Base-by-base conservation (phyloP, 305 asterid species). In the Andrographis paniculata region DNA sequence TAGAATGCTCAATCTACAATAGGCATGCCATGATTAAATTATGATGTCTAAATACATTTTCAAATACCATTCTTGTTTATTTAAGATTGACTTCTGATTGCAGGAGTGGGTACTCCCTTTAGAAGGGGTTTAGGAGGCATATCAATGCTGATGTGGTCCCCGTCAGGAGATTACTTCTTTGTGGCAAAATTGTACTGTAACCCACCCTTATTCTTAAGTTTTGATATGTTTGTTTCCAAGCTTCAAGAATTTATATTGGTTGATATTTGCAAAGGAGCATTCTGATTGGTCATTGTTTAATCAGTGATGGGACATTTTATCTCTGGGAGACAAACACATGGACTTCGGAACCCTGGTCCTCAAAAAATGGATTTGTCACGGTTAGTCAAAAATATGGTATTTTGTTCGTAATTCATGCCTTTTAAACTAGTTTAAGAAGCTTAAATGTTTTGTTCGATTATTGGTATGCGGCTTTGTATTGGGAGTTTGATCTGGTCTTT, bases 261-360 rank as follows among this genome's bases (percentile, higher is more conserved):
- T 48, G 63, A 28, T 35, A 14, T 41, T 45, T 36, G 42, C 17
- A 54, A 33, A 28, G 42, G 6, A 35, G 38, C 22, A 50, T 52
- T 47, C 47, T 59, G 30, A 52, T 23, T 50, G 36, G 12, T 52
- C 28, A 8, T 45, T 15, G 38, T 57, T 50, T 54, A 44, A 58
- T 67, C 89, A 87, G 96, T 60, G 95, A 91, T 73, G 94, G 94
- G 27, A 80, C 98, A 56, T 91, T 91, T 81, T 86, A 91, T 72
- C 84, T 86, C 46, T 91, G 96, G 98, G 98, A 91, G 74, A 91
- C 95, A 50, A 86, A 78, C 67, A 82, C 98, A 6, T 86, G 98
- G 98, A 86, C 95, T 61, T 91, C 98, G 45, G 94, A 82, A 64
- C 80, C 81, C 51, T 91, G 98, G 98, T 86, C 96, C 63, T 76